Evolutionary conservation across 2,329 filamentous ascomycete species (phyloP).

Genomic region (Cladosporium sp.): DNA sequence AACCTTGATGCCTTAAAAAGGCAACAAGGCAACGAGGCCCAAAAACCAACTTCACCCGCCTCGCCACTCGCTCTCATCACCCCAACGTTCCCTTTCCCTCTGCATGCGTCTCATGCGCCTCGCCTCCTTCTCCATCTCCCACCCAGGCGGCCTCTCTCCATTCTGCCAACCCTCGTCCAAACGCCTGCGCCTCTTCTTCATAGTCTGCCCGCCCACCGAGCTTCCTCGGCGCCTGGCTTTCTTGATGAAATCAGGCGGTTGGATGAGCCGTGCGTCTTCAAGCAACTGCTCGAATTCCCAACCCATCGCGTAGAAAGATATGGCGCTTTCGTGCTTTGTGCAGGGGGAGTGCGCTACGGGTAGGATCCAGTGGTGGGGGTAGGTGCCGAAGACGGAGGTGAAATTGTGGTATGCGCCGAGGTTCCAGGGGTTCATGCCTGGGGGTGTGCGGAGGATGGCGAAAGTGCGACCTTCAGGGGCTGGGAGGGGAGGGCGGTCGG

Average conservation of each 20-base stretch:
- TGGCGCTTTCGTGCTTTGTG: slow-evolving; percentile 48
- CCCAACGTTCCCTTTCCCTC: slow-evolving; percentile 2
- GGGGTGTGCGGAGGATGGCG: slow-evolving; percentile 68
- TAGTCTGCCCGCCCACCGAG: slow-evolving; percentile 1
- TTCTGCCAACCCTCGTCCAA: slow-evolving; percentile 30
- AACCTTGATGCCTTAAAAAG: too few species aligned
- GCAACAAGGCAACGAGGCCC: too few species aligned
- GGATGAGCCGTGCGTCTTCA: slow-evolving; percentile 26
- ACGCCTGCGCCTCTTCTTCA: slow-evolving; percentile 19
- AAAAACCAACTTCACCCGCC: neutral
- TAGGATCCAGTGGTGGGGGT: slow-evolving; percentile 70
- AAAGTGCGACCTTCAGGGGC: slow-evolving; percentile 54
- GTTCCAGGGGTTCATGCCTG: slow-evolving; percentile 82
- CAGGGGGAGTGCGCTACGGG: slow-evolving; percentile 73
- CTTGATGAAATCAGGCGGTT: slow-evolving; percentile 14
- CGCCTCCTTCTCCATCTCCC: slow-evolving; percentile 27
- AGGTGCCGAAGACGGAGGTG: slow-evolving; percentile 71
- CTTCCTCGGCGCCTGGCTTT: slow-evolving; percentile 1
- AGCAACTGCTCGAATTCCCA: slow-evolving; percentile 31
- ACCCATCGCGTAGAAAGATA: slow-evolving; percentile 32
- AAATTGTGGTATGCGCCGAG: slow-evolving; percentile 67
- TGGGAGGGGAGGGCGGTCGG: slow-evolving; percentile 31
- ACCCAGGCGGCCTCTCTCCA: slow-evolving; percentile 31
- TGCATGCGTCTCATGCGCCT: slow-evolving; percentile 17
- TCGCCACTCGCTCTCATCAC: neutral